These are phyloP conservation scores for Zhuliangozyma parablackwelliae DNA, from an alignment of 1,139 yeast species.

Conservation along the genomic window DNA sequence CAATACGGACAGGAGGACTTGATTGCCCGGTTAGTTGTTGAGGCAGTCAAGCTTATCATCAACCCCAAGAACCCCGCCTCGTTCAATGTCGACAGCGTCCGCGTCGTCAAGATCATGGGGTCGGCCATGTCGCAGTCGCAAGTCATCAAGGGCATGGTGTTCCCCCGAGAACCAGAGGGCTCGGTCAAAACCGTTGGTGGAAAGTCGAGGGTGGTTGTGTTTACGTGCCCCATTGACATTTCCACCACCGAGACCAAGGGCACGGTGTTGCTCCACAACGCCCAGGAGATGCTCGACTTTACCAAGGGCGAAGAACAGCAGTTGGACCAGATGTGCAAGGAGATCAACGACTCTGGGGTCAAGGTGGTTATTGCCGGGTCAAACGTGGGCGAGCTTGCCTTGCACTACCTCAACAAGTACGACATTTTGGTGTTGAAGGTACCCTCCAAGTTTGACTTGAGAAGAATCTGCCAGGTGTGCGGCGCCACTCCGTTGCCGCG, in stretches of 20 bases:
- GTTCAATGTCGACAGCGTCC: conserved; percentile 86
- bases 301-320: conserved; percentile 95
- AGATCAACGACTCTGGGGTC: conserved; percentile 79
- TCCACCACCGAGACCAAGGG: conserved; percentile 97
- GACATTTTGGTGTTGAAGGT: conserved; percentile 82
- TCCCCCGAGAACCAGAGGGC: conserved; percentile 96
- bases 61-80: conserved; percentile 55
- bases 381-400: conserved; percentile 86
- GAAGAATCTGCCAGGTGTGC: conserved; percentile 93
- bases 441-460: conserved; percentile 87
- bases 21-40: conserved; percentile 75
- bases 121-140: conserved; percentile 67
- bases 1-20: conserved; percentile 86
- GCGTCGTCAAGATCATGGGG: conserved; percentile 97
- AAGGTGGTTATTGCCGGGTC: conserved; percentile 90
- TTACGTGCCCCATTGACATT: conserved; percentile 89
- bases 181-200: conserved; percentile 57
- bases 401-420: conserved; percentile 87
- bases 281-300: conserved; percentile 94
- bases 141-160: conserved; percentile 96
- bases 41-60: conserved; percentile 76
- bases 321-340: conserved; percentile 81
- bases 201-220: conserved; percentile 84
- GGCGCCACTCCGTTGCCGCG: conserved; percentile 96
- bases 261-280: conserved; percentile 90